Evolutionary conservation across 345 rosid species (phyloP), one percentile per base, ranked within the genome.

Genomic region (Mercurialis annua): DNA sequence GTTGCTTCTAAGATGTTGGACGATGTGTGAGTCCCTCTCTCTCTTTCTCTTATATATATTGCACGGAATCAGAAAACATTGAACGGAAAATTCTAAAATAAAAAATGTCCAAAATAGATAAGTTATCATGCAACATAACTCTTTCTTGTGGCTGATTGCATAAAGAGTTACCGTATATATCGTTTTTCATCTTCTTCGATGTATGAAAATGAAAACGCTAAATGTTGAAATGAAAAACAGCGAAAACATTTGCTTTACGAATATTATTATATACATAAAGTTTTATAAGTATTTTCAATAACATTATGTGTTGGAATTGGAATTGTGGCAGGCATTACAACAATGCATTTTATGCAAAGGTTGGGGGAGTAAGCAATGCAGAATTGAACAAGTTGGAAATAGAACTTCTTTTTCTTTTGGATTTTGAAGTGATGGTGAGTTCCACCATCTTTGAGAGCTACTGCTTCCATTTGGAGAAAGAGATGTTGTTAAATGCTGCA

Each of bases 1-100:
- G 84, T 93, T 67, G 98, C 96, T 74, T 80, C 98, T 30, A 93
- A 93, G 86, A 78, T 86, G 75, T 84, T 90, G 26, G 98, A 93
- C 70, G 97, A 93, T 73, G 87, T 60, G 98, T 93, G 77, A 86
- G 92, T 77, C 18, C 20, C 62, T 53, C 78, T 73, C 56, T 78
- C 24, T 60, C 68, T 53, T 44, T 36, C 23, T 11, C 38, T 24
- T 10, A 17, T 7, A n/a, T n/a, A n/a, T n/a, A n/a, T n/a, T n/a
- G n/a, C n/a, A n/a, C n/a, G n/a, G n/a, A n/a, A n/a, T n/a, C n/a
- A n/a, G n/a, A n/a, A n/a, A n/a, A n/a, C n/a, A n/a, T n/a, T n/a
- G n/a, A n/a, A n/a, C n/a, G n/a, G n/a, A n/a, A n/a, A n/a, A n/a
- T n/a, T n/a, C n/a, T n/a, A n/a, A n/a, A n/a, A n/a, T n/a, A n/a